These are phyloP conservation scores for Ceriops decandra DNA, from an alignment of 345 rosid species.

Conservation along the genomic window DNA sequence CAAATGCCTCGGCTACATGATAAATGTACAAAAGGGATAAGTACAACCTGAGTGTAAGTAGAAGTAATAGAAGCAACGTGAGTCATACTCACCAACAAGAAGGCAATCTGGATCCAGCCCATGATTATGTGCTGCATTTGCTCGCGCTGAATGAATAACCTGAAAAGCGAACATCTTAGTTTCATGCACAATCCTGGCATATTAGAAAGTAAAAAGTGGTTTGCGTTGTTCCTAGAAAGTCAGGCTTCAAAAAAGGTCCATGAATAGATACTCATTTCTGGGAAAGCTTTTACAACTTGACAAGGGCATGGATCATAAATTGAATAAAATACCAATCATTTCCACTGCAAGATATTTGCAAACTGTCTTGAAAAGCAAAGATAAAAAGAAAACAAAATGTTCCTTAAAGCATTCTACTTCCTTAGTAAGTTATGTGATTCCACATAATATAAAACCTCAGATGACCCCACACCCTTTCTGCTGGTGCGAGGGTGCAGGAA, in stretches of 20 bases:
- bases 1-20: conserved; percentile 82
- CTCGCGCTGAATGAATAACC: conserved; percentile 94
- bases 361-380: not conserved
- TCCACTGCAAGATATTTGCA: not conserved
- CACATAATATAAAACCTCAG: no score
- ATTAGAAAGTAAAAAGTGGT: not conserved
- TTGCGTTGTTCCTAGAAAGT: not conserved
- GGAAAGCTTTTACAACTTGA: not conserved
- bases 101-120: conserved; percentile 80
- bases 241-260: not conserved
- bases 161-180: conserved; percentile 19
- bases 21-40: not conserved
- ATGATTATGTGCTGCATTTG: conserved; percentile 91
- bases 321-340: not conserved
- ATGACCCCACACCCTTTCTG: no score
- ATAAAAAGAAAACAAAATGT: not conserved
- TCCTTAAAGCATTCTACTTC: no score
- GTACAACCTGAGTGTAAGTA: not conserved
- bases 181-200: not conserved
- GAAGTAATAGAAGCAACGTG: conserved; percentile 3
- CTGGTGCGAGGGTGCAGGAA: not conserved
- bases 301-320: not conserved
- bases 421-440: no score
- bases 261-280: not conserved
- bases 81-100: conserved; percentile 58